Evolutionary conservation across 768 basidiomycete species (phyloP), one percentile per base, ranked within the genome.

Genomic region (Tylopilus sp.): DNA sequence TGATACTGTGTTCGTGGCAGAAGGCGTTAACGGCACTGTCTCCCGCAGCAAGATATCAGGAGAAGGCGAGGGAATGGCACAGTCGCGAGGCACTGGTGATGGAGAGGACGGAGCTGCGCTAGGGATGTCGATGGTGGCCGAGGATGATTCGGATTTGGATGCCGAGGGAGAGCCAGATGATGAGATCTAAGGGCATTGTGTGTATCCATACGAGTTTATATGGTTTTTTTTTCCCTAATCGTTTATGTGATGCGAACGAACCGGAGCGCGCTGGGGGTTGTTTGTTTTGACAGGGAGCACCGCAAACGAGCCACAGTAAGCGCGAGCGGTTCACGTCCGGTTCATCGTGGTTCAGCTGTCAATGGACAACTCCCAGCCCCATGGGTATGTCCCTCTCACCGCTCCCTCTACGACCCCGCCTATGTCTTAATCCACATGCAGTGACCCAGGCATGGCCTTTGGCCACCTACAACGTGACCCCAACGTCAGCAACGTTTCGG

Each of bases 401-500:
- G 36, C 36, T 36, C n/a, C 8, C 36, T 41, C 40, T 35, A 28
- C 52, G 30, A 49, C 50, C 25, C 21, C 35, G 28, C 21, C 28
- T 46, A 63, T 59, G 52, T 52, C 55, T 55, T 46, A 57, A 26
- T 28, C 38, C 67, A 63, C 60, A 53, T 66, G 35, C 65, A 83
- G 81, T 69, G 82, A 83, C 65, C 69, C 75, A 54, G 71, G 69
- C 57, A 83, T 84, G 79, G 74, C 81, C 62, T 84, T 83, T 73
- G 74, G 73, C 54, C 82, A 82, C 66, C 73, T 84, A 63, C 73
- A 75, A 53, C 73, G 82, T 63, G 81, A 84, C 64, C 71, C 76
- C 40, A 79, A 55, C 26, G 81, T 83, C 67, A 68, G 71, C 71
- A 78, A 76, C 63, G 79, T 79, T 71, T 81, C 82, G 65, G 82